Evolutionary conservation across 2,329 filamentous ascomycete genomes (phyloP).

Genomic region (Geosmithia flava): DNA sequence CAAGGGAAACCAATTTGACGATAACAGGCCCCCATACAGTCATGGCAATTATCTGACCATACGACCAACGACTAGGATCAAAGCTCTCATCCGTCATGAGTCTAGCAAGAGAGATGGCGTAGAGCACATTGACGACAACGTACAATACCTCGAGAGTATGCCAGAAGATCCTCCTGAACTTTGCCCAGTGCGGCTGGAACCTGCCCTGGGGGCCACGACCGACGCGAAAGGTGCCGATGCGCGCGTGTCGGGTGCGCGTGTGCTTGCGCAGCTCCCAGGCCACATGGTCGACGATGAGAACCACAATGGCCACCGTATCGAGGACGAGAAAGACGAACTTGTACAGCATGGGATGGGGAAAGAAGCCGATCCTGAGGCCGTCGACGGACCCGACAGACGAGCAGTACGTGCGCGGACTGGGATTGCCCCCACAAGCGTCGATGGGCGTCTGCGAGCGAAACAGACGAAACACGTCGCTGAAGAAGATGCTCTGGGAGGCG

Average conservation of each 20-base stretch:
- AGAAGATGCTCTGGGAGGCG: slow-evolving; percentile 21
- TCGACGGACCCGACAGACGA: slow-evolving; percentile 19
- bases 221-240: slow-evolving; percentile 16
- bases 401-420: slow-evolving; percentile 24
- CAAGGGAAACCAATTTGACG: slow-evolving; percentile 23
- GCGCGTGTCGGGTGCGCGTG: slow-evolving; percentile 15
- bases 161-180: slow-evolving; percentile 18
- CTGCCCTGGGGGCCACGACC: slow-evolving; percentile 17
- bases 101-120: slow-evolving; percentile 20
- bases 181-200: slow-evolving; percentile 14
- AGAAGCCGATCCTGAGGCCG: slow-evolving; percentile 20
- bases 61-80: slow-evolving; percentile 19
- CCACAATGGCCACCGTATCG: slow-evolving; percentile 20
- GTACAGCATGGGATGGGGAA: slow-evolving; percentile 22
- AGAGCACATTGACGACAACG: slow-evolving; percentile 23
- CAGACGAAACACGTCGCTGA: slow-evolving; percentile 18
- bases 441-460: slow-evolving; percentile 19
- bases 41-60: slow-evolving; percentile 25
- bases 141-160: slow-evolving; percentile 20
- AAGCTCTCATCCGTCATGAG: slow-evolving; percentile 23
- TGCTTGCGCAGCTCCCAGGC: slow-evolving; percentile 23
- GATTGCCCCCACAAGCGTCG: slow-evolving; percentile 19
- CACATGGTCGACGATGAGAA: slow-evolving; percentile 19
- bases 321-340: slow-evolving; percentile 23
- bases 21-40: slow-evolving; percentile 26